Conservation (phyloP, 768 basidiomycete species). For the Amanita exitialis region DNA sequence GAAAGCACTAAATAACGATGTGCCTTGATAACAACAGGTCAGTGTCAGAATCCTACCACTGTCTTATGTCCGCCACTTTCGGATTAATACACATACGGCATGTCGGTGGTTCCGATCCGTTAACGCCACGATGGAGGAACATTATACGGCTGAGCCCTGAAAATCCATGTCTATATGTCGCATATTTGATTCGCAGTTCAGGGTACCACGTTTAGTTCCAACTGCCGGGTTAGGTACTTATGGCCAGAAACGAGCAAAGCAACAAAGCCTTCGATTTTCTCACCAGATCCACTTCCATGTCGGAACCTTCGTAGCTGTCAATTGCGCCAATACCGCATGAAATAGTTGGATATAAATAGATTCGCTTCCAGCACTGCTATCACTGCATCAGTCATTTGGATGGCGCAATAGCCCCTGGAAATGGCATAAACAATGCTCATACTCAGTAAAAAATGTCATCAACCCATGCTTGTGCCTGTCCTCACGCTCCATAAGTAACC, state of each 20-base stretch:
- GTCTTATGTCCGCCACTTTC: neutral
- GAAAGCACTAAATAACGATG: too few species aligned
- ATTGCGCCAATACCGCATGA: neutral
- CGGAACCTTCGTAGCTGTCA: neutral
- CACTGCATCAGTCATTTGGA: neutral
- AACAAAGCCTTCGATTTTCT: too few species aligned
- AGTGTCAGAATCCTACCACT: neutral
- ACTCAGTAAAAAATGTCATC: neutral
- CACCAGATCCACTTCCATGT: neutral
- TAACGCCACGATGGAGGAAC: neutral
- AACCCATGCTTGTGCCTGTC: neutral
- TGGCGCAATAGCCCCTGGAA: constrained; percentile 17
- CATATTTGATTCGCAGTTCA: too few species aligned
- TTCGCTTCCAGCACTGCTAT: neutral
- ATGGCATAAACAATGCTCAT: constrained; percentile 20
- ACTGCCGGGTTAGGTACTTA: too few species aligned
- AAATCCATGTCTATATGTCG: neutral
- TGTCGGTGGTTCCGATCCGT: neutral
- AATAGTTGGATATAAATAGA: neutral
- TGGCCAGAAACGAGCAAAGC: too few species aligned
- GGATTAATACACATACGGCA: too few species aligned
- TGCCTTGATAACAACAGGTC: too few species aligned
- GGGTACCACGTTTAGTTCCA: too few species aligned
- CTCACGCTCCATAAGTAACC: neutral
- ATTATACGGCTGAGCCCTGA: neutral